phyloP scores from a whole-genome alignment of 805 yeast genomes.

The Cyberlindnera maritima region DNA sequence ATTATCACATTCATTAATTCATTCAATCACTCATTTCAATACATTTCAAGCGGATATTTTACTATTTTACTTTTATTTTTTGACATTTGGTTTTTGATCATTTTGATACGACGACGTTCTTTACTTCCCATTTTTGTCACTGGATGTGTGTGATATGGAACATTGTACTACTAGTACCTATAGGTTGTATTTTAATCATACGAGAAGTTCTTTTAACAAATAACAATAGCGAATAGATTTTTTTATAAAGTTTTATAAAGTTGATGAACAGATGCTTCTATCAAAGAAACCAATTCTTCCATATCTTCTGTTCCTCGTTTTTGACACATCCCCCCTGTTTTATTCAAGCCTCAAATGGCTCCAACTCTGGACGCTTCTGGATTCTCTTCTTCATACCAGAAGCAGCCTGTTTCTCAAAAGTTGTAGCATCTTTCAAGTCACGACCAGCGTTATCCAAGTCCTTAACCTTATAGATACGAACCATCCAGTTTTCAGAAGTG shows the following conservation, averaged over 20 bases:
- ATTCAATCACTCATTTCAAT: not conserved
- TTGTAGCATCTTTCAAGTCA: conserved; percentile 56
- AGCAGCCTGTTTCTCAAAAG: conserved; percentile 41
- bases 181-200: no score
- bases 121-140: not conserved
- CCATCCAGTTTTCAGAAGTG: conserved; percentile 96
- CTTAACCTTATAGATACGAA: conserved; percentile 89
- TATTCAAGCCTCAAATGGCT: conserved; percentile 22
- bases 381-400: conserved; percentile 36
- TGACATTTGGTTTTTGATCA: no score
- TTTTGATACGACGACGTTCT: no score
- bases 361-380: conserved; percentile 54
- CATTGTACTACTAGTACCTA: no score
- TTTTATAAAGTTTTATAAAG: not conserved
- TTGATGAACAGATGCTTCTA: not conserved
- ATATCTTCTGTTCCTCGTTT: not conserved
- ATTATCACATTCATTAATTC: no score
- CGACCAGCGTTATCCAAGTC: conserved; percentile 87
- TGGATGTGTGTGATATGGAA: no score
- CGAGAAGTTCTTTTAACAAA: not conserved
- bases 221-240: not conserved
- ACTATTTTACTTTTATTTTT: not conserved
- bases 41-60: not conserved
- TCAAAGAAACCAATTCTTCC: conserved; percentile 1
- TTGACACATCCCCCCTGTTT: not conserved